phyloP scores from a whole-genome alignment of 2,329 filamentous ascomycete genomes.

The Penicillium nordicum region DNA sequence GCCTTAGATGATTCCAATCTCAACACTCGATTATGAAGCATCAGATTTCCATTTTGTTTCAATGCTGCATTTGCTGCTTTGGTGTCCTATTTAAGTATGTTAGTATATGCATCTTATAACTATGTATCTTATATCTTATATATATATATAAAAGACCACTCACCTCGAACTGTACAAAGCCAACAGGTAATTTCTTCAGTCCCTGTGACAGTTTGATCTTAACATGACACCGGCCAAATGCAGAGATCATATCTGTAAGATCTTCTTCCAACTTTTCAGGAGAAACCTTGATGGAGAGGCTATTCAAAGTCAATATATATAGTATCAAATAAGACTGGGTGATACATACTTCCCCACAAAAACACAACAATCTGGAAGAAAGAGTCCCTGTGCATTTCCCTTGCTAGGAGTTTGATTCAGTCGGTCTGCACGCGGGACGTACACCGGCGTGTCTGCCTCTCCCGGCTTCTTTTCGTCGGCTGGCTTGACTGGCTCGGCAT shows the following conservation, averaged over 20 bases:
- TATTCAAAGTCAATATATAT: slow-evolving; percentile 16
- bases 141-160: not conserved
- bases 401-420: slow-evolving; percentile 25
- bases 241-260: slow-evolving; percentile 29
- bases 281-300: slow-evolving; percentile 25
- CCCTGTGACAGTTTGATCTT: slow-evolving; percentile 29
- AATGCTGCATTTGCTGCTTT: slow-evolving; percentile 11
- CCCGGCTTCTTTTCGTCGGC: not conserved
- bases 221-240: slow-evolving; percentile 34
- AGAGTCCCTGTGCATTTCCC: slow-evolving; percentile 38
- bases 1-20: slow-evolving; percentile 1
- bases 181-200: slow-evolving; percentile 35
- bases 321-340: not conserved
- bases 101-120: not conserved
- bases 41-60: not conserved
- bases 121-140: not conserved
- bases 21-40: not conserved
- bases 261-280: slow-evolving; percentile 29
- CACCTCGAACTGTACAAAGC: slow-evolving; percentile 42
- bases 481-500: not conserved
- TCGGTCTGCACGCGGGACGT: slow-evolving; percentile 26
- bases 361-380: slow-evolving; percentile 36
- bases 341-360: slow-evolving; percentile 41
- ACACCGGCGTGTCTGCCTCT: slow-evolving; percentile 4
- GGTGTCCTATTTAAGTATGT: not conserved